These are phyloP conservation scores for Plasmodium gaboni DNA, from an alignment of 169 alveolate genomes.

Conservation along the genomic window DNA sequence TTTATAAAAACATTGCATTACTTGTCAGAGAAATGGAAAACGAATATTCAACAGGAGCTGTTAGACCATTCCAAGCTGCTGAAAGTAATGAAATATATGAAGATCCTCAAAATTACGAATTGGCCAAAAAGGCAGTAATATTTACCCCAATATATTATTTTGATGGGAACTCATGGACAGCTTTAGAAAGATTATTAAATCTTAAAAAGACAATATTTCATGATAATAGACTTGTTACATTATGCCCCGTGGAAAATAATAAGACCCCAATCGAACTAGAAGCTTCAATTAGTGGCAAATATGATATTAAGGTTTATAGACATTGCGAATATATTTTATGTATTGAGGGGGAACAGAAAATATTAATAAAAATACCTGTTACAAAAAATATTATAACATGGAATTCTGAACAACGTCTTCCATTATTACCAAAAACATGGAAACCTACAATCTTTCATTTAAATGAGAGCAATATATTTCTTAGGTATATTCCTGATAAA, in stretches of 20 bases:
- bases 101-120: conserved; percentile 38
- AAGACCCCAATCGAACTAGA: conserved; percentile 34
- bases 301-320: conserved; percentile 61
- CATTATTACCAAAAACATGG: conserved; percentile 83
- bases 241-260: conserved; percentile 18
- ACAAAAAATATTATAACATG: conserved; percentile 77
- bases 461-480: conserved; percentile 64
- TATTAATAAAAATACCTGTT: conserved; percentile 78
- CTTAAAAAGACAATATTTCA: conserved; percentile 63
- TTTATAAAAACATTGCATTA: too few species aligned
- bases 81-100: conserved; percentile 23
- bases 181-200: conserved; percentile 38
- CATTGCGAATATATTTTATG: conserved; percentile 46
- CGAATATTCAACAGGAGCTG: neutral
- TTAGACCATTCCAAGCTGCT: conserved; percentile 48
- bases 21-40: conserved; percentile 13
- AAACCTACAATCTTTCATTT: conserved; percentile 78
- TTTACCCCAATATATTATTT: conserved; percentile 42
- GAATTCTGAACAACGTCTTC: conserved; percentile 79
- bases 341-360: conserved; percentile 82
- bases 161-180: conserved; percentile 69
- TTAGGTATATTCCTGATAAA: conserved; percentile 77
- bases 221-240: conserved; percentile 35
- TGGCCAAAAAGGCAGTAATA: conserved; percentile 32
- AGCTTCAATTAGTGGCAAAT: conserved; percentile 67